These are phyloP conservation scores for Torulaspora maleeae DNA, from an alignment of 805 yeast genomes.

Conservation along the genomic window DNA sequence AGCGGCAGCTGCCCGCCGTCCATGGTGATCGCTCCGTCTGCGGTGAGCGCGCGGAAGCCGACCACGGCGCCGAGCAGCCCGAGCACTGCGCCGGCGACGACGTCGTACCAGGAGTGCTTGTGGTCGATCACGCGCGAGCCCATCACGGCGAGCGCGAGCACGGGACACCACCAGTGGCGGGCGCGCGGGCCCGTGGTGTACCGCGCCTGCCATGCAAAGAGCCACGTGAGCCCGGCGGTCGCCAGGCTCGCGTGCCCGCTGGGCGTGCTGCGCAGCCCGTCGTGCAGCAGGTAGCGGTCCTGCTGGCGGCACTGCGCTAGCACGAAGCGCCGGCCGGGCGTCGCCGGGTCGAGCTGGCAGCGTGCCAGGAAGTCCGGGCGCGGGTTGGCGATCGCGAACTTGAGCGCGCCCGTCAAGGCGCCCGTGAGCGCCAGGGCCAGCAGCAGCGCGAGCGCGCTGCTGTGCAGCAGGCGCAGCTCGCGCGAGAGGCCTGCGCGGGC, in stretches of 20 bases:
- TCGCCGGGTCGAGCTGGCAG: constrained; percentile 17
- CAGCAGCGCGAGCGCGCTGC: constrained; percentile 20
- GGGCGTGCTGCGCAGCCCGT: constrained; percentile 33
- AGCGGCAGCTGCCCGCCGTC: too few species aligned
- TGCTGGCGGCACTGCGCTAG: constrained; percentile 22
- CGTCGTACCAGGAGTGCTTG: constrained; percentile 34
- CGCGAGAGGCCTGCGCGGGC: constrained; percentile 20
- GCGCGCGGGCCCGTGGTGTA: constrained; percentile 15
- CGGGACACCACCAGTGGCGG: constrained; percentile 29
- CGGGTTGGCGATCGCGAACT: constrained; percentile 25
- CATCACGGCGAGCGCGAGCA: constrained; percentile 26
- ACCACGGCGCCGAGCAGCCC: constrained; percentile 15
- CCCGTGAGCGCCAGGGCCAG: constrained; percentile 24
- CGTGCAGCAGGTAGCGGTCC: constrained; percentile 20
- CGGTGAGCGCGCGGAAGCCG: constrained; percentile 12
- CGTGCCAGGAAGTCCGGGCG: constrained; percentile 33
- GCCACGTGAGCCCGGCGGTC: constrained; percentile 21
- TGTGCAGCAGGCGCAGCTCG: constrained; percentile 23
- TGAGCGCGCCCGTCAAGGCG: constrained; percentile 26
- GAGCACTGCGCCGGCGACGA: constrained; percentile 23
- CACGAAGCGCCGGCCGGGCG: constrained; percentile 6
- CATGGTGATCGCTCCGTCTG: too few species aligned
- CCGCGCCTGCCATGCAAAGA: constrained; percentile 25
- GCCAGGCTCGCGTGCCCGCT: constrained; percentile 33
- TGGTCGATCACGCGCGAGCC: constrained; percentile 29